These are phyloP conservation scores for Amanita thiersii DNA, from an alignment of 768 basidiomycete genomes.

Conservation along the genomic window DNA sequence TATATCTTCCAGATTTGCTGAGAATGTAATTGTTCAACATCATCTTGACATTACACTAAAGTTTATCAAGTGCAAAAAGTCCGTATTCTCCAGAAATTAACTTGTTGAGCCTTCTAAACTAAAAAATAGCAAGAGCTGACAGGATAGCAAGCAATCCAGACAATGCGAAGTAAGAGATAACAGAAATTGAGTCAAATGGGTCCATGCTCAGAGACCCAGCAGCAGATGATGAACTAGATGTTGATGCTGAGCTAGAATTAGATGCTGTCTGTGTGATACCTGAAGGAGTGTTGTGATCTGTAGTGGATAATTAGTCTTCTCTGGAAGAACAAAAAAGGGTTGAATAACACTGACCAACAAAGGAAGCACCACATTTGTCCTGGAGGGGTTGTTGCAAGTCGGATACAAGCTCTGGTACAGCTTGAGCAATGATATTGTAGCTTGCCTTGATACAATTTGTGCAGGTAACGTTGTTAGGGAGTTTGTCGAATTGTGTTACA, in stretches of 20 bases:
- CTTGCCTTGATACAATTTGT: conserved; percentile 45
- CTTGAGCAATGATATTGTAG: conserved; percentile 32
- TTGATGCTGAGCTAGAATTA: conserved; percentile 12
- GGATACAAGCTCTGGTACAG: conserved; percentile 26
- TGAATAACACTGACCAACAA: conserved; percentile 37
- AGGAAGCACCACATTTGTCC: conserved; percentile 40
- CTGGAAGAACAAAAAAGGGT: background rate
- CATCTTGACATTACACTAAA: too few relatives aligned
- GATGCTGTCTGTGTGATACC: conserved; percentile 26
- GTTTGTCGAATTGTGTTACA: conserved; percentile 7
- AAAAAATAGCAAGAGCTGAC: background rate
- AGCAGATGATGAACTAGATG: conserved; percentile 13
- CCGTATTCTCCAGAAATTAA: background rate
- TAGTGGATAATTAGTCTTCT: conserved; percentile 1
- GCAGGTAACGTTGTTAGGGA: conserved; percentile 37
- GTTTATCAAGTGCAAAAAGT: too few relatives aligned
- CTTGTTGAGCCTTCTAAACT: background rate
- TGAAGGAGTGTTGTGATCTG: conserved; percentile 31
- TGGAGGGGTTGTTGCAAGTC: conserved; percentile 21
- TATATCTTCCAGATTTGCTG: background rate
- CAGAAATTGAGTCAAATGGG: background rate
- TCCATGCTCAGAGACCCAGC: conserved; percentile 1
- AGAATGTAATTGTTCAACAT: too few relatives aligned
- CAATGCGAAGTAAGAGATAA: background rate
- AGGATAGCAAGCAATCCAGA: background rate